These are phyloP conservation scores for Tylopilus sp. DNA, from an alignment of 1,284 basidiomycete genomes.

Conservation along the genomic window DNA sequence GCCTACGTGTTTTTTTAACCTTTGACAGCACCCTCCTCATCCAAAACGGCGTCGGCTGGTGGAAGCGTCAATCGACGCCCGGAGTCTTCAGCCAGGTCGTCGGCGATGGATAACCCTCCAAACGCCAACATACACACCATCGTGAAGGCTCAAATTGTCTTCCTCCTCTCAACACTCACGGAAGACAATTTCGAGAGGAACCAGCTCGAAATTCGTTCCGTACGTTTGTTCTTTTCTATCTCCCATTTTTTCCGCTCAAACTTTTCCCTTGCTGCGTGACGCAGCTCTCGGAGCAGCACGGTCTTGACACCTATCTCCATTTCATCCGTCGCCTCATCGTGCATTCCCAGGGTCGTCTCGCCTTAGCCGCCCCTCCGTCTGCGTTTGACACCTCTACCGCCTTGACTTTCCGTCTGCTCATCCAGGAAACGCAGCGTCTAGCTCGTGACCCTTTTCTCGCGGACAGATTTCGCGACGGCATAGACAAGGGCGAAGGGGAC, in stretches of 20 bases:
- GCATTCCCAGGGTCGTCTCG: constrained; percentile 69
- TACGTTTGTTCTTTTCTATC: constrained; percentile 34
- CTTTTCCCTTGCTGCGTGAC: constrained; percentile 16
- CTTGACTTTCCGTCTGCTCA: constrained; percentile 74
- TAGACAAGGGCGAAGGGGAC: constrained; percentile 79
- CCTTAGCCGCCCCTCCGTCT: constrained; percentile 50
- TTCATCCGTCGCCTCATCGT: constrained; percentile 90
- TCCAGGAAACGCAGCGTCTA: constrained; percentile 82
- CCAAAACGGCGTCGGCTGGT: constrained; percentile 73
- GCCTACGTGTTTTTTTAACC: constrained; percentile 30
- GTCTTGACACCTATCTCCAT: constrained; percentile 90
- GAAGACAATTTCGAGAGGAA: constrained; percentile 94
- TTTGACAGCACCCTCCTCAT: constrained; percentile 22
- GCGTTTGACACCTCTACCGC: constrained; percentile 65
- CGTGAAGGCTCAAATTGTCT: constrained; percentile 88
- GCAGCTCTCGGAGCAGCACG: constrained; percentile 93
- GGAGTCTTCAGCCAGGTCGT: constrained; percentile 66
- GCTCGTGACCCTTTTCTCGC: constrained; percentile 82
- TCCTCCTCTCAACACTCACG: constrained; percentile 86
- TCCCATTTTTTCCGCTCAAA: constrained; percentile 12
- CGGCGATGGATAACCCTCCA: constrained; percentile 39
- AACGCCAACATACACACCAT: constrained; percentile 65
- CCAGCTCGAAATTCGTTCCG: constrained; percentile 85
- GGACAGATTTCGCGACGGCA: constrained; percentile 79
- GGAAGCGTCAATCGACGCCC: constrained; percentile 67